phyloP scores from a whole-genome alignment of 2,329 filamentous ascomycete genomes.

The Fusarium sp. region DNA sequence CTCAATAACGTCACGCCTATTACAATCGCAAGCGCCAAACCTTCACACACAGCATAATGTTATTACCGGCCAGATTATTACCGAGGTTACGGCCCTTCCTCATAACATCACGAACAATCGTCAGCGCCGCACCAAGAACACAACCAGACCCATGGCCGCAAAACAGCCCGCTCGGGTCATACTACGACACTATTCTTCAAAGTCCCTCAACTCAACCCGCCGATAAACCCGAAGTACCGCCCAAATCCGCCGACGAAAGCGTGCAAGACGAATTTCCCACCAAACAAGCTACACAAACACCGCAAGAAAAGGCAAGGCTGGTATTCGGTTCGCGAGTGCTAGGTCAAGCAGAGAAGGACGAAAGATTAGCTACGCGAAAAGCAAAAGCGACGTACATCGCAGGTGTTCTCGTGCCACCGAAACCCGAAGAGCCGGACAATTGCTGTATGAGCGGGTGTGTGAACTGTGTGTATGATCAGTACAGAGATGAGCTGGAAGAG shows the following conservation, averaged over 20 bases:
- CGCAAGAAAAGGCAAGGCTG: conserved; percentile 69
- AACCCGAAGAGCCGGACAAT: conserved; percentile 91
- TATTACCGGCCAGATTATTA: conserved; percentile 46
- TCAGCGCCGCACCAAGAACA: conserved; percentile 41
- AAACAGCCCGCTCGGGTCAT: conserved; percentile 63
- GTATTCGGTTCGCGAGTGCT: conserved; percentile 85
- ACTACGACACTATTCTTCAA: conserved; percentile 68
- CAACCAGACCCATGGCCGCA: conserved; percentile 50
- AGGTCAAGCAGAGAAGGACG: conserved; percentile 75
- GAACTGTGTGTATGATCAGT: conserved; percentile 96
- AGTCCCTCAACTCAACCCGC: conserved; percentile 54
- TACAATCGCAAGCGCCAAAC: background rate
- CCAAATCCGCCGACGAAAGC: conserved; percentile 52
- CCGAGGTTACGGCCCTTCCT: conserved; percentile 48
- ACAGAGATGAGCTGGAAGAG: conserved; percentile 90
- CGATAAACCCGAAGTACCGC: conserved; percentile 58
- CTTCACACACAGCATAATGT: conserved; percentile 41
- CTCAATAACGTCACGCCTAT: background rate
- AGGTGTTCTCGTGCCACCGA: conserved; percentile 84
- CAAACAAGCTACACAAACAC: conserved; percentile 51
- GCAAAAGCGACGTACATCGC: conserved; percentile 73
- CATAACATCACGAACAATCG: conserved; percentile 42
- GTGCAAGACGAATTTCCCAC: conserved; percentile 29
- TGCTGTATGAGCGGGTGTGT: conserved; percentile 99
- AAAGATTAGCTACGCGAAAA: conserved; percentile 67